Conservation (phyloP, 2,329 filamentous ascomycete species). For the Aureobasidium leucospermi region DNA sequence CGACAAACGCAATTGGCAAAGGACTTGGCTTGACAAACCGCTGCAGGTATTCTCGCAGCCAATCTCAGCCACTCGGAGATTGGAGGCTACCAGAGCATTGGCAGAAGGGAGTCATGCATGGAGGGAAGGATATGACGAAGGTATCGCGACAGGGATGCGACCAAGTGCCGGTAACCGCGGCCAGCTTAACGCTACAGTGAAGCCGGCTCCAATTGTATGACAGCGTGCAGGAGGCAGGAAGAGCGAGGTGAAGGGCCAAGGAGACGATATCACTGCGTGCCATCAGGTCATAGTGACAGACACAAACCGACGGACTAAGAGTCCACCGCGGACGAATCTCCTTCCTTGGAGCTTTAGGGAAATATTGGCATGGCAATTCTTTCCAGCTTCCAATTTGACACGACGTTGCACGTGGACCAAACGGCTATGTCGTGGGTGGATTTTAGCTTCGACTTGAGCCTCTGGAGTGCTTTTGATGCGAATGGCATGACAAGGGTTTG, state of each 20-base stretch:
- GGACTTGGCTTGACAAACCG: slow-evolving; percentile 7
- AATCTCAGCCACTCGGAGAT: slow-evolving; percentile 11
- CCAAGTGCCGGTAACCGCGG: slow-evolving; percentile 3
- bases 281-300: background rate
- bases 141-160: background rate
- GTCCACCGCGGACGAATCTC: background rate
- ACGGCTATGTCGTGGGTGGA: slow-evolving; percentile 6
- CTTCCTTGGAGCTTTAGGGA: background rate
- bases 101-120: background rate
- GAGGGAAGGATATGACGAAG: background rate
- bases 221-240: background rate
- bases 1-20: slow-evolving; percentile 1
- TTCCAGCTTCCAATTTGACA: background rate
- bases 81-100: background rate
- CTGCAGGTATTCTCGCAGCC: background rate
- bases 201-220: background rate
- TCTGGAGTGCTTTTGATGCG: slow-evolving; percentile 11
- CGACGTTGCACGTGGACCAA: slow-evolving; percentile 7
- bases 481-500: background rate
- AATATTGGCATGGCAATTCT: background rate
- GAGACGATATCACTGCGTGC: background rate
- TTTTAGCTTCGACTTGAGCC: slow-evolving; percentile 3
- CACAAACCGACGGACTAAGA: background rate
- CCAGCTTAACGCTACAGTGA: background rate
- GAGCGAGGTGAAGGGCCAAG: background rate